These are phyloP conservation scores for Venustampulla echinocandica DNA, from an alignment of 495 filamentous ascomycete genomes.

Conservation along the genomic window DNA sequence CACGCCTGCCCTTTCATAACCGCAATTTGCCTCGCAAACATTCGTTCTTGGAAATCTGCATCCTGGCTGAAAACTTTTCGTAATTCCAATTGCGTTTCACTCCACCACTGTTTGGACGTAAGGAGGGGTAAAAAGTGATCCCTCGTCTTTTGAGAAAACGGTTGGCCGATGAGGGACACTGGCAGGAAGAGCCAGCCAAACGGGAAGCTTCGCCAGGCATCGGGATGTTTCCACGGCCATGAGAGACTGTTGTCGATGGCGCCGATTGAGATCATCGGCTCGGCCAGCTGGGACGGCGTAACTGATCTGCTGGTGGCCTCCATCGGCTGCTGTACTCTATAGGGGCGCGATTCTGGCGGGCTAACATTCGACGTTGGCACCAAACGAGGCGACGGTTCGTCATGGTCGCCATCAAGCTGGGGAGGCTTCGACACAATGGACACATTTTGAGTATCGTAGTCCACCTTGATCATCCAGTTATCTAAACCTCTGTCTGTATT, in stretches of 20 bases:
- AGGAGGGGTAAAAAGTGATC: constrained; percentile 90
- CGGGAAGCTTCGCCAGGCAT: constrained; percentile 85
- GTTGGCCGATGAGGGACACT: constrained; percentile 90
- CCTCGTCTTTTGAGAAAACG: constrained; percentile 85
- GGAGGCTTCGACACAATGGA: constrained; percentile 79
- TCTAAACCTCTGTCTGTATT: constrained; percentile 96
- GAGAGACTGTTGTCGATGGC: constrained; percentile 97
- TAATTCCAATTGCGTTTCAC: constrained; percentile 79
- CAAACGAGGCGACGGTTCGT: constrained; percentile 49
- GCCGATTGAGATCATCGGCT: constrained; percentile 65
- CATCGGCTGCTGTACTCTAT: constrained; percentile 78
- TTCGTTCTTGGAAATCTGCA: constrained; percentile 92
- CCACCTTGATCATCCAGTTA: constrained; percentile 99
- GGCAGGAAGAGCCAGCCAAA: constrained; percentile 98
- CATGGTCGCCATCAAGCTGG: constrained; percentile 49
- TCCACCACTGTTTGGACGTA: constrained; percentile 94
- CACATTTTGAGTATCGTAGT: constrained; percentile 71
- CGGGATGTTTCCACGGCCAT: constrained; percentile 99
- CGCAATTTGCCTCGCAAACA: constrained; percentile 94
- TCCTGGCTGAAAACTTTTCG: constrained; percentile 82
- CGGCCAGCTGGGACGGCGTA: constrained; percentile 42
- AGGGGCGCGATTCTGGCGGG: constrained; percentile 51
- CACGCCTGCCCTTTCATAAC: constrained; percentile 99
- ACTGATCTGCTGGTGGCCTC: constrained; percentile 56
- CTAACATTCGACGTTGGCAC: constrained; percentile 41